Base-by-base conservation (phyloP, 495 filamentous ascomycete species). In the Penicillium egyptiacum region DNA sequence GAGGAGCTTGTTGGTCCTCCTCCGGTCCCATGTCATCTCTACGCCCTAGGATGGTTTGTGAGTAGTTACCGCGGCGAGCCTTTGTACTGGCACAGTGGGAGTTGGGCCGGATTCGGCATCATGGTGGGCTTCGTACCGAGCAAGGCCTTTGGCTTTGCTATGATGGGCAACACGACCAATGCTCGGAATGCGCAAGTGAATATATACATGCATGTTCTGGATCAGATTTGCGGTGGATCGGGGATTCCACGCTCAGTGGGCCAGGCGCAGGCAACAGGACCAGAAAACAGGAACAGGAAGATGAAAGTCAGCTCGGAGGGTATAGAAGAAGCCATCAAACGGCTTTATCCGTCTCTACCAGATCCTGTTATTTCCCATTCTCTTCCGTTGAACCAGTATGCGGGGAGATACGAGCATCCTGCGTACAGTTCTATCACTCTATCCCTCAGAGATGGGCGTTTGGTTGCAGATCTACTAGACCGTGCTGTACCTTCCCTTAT, bases 1-100 rank as follows among this genome's bases (percentile, higher is more conserved):
- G 42, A 35, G 5, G 42, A 39, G 17, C 31, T 55, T 3, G 42
- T 37, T 14, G 31, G 19, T 4, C 52, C 52, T 19, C 42, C 52
- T 9, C 6, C 46, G 2, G 5, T 7, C 16, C 47, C 40, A n/a
- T 9, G 28, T 10, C 58, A 57, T 20, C 37, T 59, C 22, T 65
- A 65, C 17, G 55, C 62, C 11, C 42, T 65, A 9, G 62, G 62
- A 2, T 65, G 59, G 62, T 52, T 58, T 16, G 37, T 48, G 7
- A 28, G 25, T 9, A 58, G 23, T 12, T 65, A 65, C 30, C 62
- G 33, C 42, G 62, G 56, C 11, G 52, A 62, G 7, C 20, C 26
- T 14, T 28, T 60, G 0, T 44, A 50, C 53, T 60, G 58, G 58
- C 58, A 60, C 41, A 50, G 48, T 12, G 58, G 58, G 9, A 60